A percentile compares a stretch with the other conserved stretches of the same genome.
phyloP scores from a whole-genome alignment of 768 basidiomycete species.

The Kwoniella botswanensis region DNA sequence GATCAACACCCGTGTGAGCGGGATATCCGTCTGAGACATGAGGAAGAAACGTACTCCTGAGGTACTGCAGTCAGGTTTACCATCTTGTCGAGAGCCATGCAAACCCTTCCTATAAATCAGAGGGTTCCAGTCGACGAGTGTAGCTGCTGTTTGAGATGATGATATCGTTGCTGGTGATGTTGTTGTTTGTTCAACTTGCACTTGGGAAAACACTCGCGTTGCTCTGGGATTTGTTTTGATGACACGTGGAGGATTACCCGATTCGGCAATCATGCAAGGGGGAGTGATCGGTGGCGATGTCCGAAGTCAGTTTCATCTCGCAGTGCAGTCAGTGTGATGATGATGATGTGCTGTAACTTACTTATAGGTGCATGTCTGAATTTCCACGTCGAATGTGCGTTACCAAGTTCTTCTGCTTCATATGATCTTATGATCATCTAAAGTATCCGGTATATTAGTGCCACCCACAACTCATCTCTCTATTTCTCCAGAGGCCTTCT shows the following conservation, averaged over 20 bases:
- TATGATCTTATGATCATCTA: neutral
- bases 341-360: neutral
- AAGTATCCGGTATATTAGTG: neutral
- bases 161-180: neutral
- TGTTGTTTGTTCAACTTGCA: constrained; percentile 2
- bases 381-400: constrained; percentile 7
- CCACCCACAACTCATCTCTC: neutral
- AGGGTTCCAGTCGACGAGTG: too few species aligned
- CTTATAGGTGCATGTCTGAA: neutral
- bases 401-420: neutral
- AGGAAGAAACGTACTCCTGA: neutral
- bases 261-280: neutral
- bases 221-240: constrained; percentile 1
- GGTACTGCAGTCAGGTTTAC: neutral
- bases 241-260: neutral
- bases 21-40: neutral
- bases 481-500: neutral
- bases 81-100: neutral
- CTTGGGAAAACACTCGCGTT: constrained; percentile 4
- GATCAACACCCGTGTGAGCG: neutral
- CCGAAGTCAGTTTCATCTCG: neutral
- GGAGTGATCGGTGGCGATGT: constrained; percentile 11
- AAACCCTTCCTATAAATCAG: too few species aligned
- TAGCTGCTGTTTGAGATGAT: neutral
- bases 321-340: neutral